Conservation (phyloP, 176 grass and related monocot species). For the Juncus effusus region DNA sequence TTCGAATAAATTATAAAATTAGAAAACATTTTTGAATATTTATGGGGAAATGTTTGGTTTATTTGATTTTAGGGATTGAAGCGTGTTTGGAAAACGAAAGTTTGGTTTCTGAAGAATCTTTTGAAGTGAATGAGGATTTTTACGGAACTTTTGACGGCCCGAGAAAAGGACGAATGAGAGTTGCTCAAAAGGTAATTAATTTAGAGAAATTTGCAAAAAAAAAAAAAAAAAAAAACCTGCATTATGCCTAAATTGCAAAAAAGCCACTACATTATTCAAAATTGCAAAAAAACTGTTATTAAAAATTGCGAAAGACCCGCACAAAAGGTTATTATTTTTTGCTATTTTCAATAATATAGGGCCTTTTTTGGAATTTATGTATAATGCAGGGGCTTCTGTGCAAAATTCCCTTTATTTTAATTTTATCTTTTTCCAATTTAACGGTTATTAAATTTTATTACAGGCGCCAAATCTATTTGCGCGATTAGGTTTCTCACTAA, state of each 20-base stretch:
- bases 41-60: neutral
- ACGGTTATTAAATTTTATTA: neutral
- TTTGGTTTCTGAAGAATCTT: constrained; percentile 16
- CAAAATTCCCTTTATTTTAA: too few relatives aligned
- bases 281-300: too few relatives aligned
- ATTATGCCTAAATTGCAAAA: too few relatives aligned
- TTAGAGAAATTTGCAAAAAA: too few relatives aligned
- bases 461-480: constrained; percentile 32
- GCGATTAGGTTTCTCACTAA: constrained; percentile 21
- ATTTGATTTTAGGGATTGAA: constrained; percentile 20
- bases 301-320: too few relatives aligned
- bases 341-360: too few relatives aligned
- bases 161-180: constrained; percentile 28
- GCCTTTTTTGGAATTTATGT: too few relatives aligned
- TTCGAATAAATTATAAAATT: neutral
- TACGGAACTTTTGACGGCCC: constrained; percentile 21
- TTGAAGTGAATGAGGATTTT: constrained; percentile 19
- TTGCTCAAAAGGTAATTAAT: neutral
- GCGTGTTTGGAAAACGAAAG: constrained; percentile 12
- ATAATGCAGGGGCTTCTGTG: too few relatives aligned
- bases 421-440: neutral
- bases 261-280: too few relatives aligned
- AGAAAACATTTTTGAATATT: neutral
- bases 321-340: too few relatives aligned
- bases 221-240: too few relatives aligned